Evolutionary conservation across 2,329 filamentous ascomycete genomes (phyloP), one percentile per base, ranked within the genome.

Genomic region (Apiospora rasikravindrae): DNA sequence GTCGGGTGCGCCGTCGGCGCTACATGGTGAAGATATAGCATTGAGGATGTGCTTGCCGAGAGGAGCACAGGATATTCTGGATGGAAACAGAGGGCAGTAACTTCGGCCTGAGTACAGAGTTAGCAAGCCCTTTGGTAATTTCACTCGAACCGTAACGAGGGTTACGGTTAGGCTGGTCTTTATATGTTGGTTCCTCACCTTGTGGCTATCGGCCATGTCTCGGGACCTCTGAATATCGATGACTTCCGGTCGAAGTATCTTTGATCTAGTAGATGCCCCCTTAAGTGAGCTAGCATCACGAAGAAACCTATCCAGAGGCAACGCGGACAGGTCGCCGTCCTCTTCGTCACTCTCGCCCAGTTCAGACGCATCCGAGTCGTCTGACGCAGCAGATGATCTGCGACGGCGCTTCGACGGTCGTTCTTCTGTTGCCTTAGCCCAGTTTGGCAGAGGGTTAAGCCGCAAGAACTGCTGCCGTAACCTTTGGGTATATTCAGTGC

Each of bases 181-280:
- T 8, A 51, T 26, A 51, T 24, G n/a, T 8, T 13, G 8, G 22
- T 40, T 24, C 10, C 57, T 64, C 40, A 64, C 93, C 82, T 90
- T 92, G 82, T 97, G 94, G 44, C 88, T 86, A 81, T 93, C 91
- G 33, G 93, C 89, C 75, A 98, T 92, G 81, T 98, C 95, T 81
- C 95, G 93, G 74, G 94, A 90, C 77, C 94, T 91, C 81, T 97
- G 94, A 74, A 99, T 97, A 81, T 97, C 93, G 76, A 99, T 88
- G 66, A 94, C 92, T 82, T 98, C 96, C 57, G 96, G 93, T 70
- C 94, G 91, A 73, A 98, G 86, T 79, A 93, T 94, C 77, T 91
- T 89, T 80, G 88, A 89, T 81, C 90, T 93, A 26, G 84, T 77
- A 5, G 83, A 83, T 26, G 84, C 85, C 22, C 86, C 87, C 44